Evolutionary conservation across 2,329 filamentous ascomycete species (phyloP).

Genomic region (Ophiosphaerella narmari): DNA sequence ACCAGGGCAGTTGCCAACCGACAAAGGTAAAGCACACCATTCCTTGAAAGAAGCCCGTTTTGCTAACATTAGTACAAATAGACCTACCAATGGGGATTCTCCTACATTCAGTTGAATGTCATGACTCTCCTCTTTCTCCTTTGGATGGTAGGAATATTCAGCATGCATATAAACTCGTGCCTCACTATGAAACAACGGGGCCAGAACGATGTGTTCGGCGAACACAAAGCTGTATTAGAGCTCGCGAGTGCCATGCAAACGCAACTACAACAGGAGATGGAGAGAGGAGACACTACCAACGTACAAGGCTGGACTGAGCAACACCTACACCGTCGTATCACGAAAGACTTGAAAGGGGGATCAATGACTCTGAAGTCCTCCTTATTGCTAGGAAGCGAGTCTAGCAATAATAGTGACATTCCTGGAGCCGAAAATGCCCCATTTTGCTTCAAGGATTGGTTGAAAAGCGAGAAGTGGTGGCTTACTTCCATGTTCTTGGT

Average conservation of each 20-base stretch:
- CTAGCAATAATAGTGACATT: too few relatives aligned
- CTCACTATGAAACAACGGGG: slow-evolving; percentile 4
- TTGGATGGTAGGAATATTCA: slow-evolving; percentile 18
- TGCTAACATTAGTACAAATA: not conserved
- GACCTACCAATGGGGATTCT: slow-evolving; percentile 29
- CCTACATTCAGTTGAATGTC: slow-evolving; percentile 21
- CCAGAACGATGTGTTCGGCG: slow-evolving; percentile 7
- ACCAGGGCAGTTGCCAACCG: too few relatives aligned
- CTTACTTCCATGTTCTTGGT: too few relatives aligned
- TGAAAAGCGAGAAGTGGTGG: too few relatives aligned
- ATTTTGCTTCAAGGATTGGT: too few relatives aligned
- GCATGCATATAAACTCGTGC: slow-evolving; percentile 11
- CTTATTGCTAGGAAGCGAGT: too few relatives aligned
- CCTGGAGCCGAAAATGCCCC: too few relatives aligned
- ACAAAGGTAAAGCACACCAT: not conserved
- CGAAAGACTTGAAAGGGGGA: too few relatives aligned
- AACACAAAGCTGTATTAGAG: slow-evolving; percentile 21
- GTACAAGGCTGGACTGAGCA: too few relatives aligned
- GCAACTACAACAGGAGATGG: slow-evolving; percentile 2
- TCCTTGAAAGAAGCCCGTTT: not conserved
- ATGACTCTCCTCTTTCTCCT: slow-evolving; percentile 9
- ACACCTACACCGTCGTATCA: too few relatives aligned
- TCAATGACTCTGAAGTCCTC: too few relatives aligned
- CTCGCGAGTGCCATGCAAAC: slow-evolving; percentile 18
- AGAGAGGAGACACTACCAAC: too few relatives aligned